Conservation (phyloP, 495 filamentous ascomycete genomes). For the Hyphodiscus hymeniophilus region DNA sequence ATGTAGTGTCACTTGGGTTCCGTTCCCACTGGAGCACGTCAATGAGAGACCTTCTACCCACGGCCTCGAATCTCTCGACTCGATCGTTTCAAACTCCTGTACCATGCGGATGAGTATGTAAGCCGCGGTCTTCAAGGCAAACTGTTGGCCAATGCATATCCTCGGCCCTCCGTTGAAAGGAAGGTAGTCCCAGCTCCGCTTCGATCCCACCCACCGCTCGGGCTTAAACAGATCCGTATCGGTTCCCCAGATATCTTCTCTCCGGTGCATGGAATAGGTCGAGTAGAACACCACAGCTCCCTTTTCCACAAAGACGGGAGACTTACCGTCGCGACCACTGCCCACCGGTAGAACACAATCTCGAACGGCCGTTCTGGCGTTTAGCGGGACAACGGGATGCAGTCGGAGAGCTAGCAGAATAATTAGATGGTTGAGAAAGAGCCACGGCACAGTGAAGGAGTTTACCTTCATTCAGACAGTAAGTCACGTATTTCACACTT, state of each 20-base stretch:
- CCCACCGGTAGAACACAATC: constrained; percentile 42
- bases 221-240: constrained; percentile 46
- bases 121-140: constrained; percentile 72
- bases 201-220: constrained; percentile 42
- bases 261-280: constrained; percentile 15
- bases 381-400: constrained; percentile 46
- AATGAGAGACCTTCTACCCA: neutral
- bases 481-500: constrained; percentile 24
- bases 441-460: too few relatives aligned
- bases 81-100: constrained; percentile 56
- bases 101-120: constrained; percentile 66
- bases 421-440: neutral
- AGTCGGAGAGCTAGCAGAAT: constrained; percentile 35
- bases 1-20: neutral
- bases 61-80: constrained; percentile 25
- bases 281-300: constrained; percentile 19
- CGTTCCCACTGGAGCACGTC: neutral
- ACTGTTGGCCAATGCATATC: constrained; percentile 85
- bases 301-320: constrained; percentile 38
- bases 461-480: constrained; percentile 23
- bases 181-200: constrained; percentile 47
- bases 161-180: constrained; percentile 55
- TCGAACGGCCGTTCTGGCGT: constrained; percentile 40
- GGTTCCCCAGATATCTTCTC: constrained; percentile 24
- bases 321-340: constrained; percentile 38